These are phyloP conservation scores for Trichoderma hamatum DNA, from an alignment of 2,329 filamentous ascomycete genomes.

Conservation along the genomic window DNA sequence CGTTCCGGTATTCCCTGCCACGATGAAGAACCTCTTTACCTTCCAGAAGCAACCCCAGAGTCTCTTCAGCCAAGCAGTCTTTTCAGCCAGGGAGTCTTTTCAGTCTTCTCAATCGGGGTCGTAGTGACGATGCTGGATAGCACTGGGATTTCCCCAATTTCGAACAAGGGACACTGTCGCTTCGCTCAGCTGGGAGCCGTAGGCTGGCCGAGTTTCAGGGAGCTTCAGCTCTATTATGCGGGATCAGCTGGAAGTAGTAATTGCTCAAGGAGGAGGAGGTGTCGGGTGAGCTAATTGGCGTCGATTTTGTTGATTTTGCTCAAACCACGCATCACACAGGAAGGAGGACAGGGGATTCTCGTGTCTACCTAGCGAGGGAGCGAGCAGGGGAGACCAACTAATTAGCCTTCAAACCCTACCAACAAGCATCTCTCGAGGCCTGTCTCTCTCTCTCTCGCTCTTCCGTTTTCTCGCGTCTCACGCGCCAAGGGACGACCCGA, in stretches of 20 bases:
- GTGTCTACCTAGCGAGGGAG: no score
- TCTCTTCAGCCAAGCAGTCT: no score
- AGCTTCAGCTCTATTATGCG: not conserved
- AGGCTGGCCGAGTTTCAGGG: not conserved
- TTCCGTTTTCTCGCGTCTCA: not conserved
- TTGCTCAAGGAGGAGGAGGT: not conserved
- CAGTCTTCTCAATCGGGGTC: not conserved
- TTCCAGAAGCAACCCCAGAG: not conserved
- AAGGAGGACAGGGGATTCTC: no score
- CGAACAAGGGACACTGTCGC: not conserved
- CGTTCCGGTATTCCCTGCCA: not conserved
- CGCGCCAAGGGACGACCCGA: slow-evolving; percentile 4
- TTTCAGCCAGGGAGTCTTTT: no score
- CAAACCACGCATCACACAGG: no score
- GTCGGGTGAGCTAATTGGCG: not conserved
- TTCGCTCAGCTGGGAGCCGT: not conserved
- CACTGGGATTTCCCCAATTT: not conserved
- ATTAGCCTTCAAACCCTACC: not conserved
- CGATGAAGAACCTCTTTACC: not conserved
- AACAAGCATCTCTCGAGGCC: not conserved
- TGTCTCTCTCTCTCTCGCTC: not conserved
- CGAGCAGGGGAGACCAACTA: no score
- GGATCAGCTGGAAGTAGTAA: not conserved
- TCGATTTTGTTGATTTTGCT: not conserved
- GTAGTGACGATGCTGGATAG: not conserved